Evolutionary conservation across 176 grass and related monocot species (phyloP).

Genomic region (Phragmites australis): DNA sequence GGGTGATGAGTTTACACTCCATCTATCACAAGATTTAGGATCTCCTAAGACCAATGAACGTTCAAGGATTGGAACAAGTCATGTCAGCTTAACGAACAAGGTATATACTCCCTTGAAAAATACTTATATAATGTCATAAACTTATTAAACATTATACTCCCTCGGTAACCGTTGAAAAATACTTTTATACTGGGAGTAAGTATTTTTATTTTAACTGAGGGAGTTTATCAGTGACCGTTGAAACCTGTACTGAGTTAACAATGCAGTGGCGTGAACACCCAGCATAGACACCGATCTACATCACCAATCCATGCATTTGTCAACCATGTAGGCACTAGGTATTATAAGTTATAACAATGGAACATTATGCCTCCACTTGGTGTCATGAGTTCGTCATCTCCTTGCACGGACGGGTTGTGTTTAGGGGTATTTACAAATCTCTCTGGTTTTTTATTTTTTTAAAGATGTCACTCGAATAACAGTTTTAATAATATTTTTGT

Average conservation of each 20-base stretch:
- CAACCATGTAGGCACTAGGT: neutral
- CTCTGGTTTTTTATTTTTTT: too few relatives aligned
- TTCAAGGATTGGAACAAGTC: neutral
- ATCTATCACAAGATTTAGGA: neutral
- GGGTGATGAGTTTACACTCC: too few relatives aligned
- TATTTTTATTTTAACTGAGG: too few relatives aligned
- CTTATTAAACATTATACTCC: too few relatives aligned
- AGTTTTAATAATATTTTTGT: too few relatives aligned
- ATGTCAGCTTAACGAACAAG: neutral
- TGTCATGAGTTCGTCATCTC: neutral
- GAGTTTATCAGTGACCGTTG: too few relatives aligned
- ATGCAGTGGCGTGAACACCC: neutral
- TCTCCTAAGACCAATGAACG: neutral
- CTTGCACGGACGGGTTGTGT: neutral
- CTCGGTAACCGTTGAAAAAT: too few relatives aligned
- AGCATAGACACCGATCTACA: neutral
- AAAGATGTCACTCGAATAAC: too few relatives aligned
- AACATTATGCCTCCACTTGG: too few relatives aligned
- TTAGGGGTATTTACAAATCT: too few relatives aligned
- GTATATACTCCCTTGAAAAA: neutral
- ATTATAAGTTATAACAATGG: neutral
- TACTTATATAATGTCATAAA: too few relatives aligned
- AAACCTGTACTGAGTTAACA: neutral
- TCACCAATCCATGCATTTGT: conserved; percentile 18
- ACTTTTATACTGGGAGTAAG: too few relatives aligned